Conservation (phyloP, 2,329 filamentous ascomycete genomes). For the Aschersonia sp. region DNA sequence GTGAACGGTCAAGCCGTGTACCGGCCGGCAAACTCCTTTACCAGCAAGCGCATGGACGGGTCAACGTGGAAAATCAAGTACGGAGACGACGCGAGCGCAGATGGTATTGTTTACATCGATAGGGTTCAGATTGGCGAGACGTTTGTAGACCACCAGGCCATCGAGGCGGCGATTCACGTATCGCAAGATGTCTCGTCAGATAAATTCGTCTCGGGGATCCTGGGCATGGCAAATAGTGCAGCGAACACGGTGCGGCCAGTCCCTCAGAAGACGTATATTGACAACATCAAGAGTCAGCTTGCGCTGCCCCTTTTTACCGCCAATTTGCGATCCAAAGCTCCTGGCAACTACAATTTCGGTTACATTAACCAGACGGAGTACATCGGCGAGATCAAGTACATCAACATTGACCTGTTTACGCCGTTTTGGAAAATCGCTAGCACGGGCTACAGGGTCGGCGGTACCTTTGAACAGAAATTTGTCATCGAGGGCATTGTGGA, state of each 20-base stretch:
- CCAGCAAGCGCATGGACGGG: constrained; percentile 24
- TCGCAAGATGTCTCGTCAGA: constrained; percentile 26
- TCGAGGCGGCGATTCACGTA: constrained; percentile 48
- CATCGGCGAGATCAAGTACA: constrained; percentile 41
- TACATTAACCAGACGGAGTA: constrained; percentile 42
- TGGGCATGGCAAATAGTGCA: constrained; percentile 17
- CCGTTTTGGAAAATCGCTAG: constrained; percentile 50
- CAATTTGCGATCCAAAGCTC: constrained; percentile 15
- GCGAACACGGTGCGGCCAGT: constrained; percentile 19
- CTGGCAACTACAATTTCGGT: constrained; percentile 25
- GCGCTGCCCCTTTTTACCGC: constrained; percentile 20
- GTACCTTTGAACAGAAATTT: constrained; percentile 2
- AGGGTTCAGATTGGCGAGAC: constrained; percentile 46
- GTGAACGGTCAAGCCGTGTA: constrained; percentile 42
- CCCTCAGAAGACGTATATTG: constrained; percentile 18
- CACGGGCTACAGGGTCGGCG: constrained; percentile 39
- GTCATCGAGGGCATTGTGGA: constrained; percentile 42
- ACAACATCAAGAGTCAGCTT: constrained; percentile 17
- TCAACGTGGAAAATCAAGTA: constrained; percentile 45
- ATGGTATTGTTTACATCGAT: constrained; percentile 51
- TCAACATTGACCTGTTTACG: constrained; percentile 30
- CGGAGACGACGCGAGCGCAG: constrained; percentile 48
- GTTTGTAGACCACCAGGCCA: constrained; percentile 43
- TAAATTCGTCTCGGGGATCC: constrained; percentile 19
- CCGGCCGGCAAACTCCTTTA: constrained; percentile 27